Base-by-base conservation (phyloP, 352 stramenopile genomes). In the Saprolegnia parasitica region DNA sequence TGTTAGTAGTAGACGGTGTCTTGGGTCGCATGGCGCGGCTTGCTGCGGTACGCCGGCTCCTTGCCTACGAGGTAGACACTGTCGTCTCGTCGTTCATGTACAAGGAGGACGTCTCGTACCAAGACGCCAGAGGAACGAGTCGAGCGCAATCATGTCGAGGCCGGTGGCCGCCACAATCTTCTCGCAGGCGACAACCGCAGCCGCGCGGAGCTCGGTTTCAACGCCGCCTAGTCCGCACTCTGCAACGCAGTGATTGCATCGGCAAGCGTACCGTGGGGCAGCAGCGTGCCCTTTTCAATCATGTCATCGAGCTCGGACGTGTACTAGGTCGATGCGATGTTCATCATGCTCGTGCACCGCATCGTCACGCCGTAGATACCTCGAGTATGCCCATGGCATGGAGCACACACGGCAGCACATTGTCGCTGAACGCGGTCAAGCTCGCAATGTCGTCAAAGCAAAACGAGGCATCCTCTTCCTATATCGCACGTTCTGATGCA, bases 361-460 rank as follows among this genome's bases (percentile, higher is more conserved):
- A 24, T 23, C 58, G 32, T 29, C 29, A 35, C 5, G 29, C 10
- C 49, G 61, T 23, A 2, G 35, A 11, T 77, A 92, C 84, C 78
- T 90, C 74, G 20, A 91, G 77, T 37, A 93, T 81, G 10, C 82
- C 85, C 32, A 91, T 32, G 21, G 83, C 85, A 21, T 82, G 77
- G 15, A 93, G 68, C 40, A 93, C 85, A 68, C 85, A 93, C 0
- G 85, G 85, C 35, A 93, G 65, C 0, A 87, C 85, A 35, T 90
- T 93, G 72, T 93, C 85, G 50, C 72, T 87, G 21, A 88, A 74
- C 32, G 76, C 82, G 2, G 83, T 91, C 4, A 91, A 71, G 52
- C 87, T 72, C 49, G 78, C 62, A 20, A 93, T 83, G 61, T 93
- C 85, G 0, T 73, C 49, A 50, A 93, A 91, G 24, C 56, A 63